A percentile compares a stretch with the other conserved stretches of the same genome.
Evolutionary conservation across 768 basidiomycete species (phyloP).

Genomic region (Gloeostereum incarnatum): DNA sequence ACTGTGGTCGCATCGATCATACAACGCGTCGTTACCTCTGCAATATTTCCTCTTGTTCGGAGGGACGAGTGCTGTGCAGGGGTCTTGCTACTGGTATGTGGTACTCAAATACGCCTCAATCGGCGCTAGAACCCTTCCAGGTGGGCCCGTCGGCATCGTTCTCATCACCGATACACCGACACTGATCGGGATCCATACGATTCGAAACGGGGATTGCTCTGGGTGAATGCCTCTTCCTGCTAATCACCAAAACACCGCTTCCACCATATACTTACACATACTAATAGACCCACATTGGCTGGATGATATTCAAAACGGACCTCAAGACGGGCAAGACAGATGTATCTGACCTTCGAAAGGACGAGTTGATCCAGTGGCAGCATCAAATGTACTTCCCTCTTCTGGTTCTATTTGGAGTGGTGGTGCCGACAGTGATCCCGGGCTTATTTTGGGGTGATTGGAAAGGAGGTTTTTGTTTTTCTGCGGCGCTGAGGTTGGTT

Average conservation of each 20-base stretch:
- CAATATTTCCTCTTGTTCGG: constrained; percentile 64
- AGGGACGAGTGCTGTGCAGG: constrained; percentile 78
- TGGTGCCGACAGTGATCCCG: constrained; percentile 60
- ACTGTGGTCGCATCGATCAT: constrained; percentile 80
- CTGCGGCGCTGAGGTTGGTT: constrained; percentile 60
- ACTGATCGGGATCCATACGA: constrained; percentile 83
- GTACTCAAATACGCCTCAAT: too few species aligned
- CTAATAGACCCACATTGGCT: constrained; percentile 79
- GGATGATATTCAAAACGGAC: constrained; percentile 74
- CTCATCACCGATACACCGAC: constrained; percentile 70
- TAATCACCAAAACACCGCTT: too few species aligned
- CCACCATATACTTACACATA: too few species aligned
- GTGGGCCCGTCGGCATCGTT: constrained; percentile 81
- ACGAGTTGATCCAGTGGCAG: constrained; percentile 68
- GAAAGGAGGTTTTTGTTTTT: constrained; percentile 69
- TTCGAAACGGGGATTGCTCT: constrained; percentile 25
- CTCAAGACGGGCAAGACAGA: constrained; percentile 66
- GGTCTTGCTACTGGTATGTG: constrained; percentile 82
- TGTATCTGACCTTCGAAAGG: constrained; percentile 60
- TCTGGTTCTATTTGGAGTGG: constrained; percentile 56
- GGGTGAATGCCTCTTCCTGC: too few species aligned
- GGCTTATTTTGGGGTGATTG: constrained; percentile 70
- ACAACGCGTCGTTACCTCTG: constrained; percentile 64
- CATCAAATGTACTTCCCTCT: constrained; percentile 66
- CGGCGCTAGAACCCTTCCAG: too few species aligned